Evolutionary conservation across 148 eudicot species (phyloP), one percentile per base, ranked within the genome.

Genomic region (Linanthus parryae): DNA sequence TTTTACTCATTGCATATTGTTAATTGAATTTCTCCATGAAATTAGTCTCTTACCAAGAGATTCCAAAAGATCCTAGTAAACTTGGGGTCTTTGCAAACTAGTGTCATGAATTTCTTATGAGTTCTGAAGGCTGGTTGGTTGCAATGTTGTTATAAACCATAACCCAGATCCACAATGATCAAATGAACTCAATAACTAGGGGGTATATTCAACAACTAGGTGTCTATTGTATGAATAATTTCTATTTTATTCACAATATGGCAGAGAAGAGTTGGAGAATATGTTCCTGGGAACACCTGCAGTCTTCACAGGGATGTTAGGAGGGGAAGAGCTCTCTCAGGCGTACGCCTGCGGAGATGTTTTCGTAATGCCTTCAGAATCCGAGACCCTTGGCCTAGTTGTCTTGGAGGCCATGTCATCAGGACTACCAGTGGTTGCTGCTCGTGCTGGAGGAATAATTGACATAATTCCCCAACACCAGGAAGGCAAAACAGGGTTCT

Each of bases 381-480:
- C 98, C 2, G 98, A 92, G 62, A 84, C 96, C 0, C 83, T 92
- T 0, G 98, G 94, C 10, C 80, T 75, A 3, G 94, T 92, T 0
- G 98, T 92, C 1, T 70, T 87, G 45, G 98, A 92, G 60, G 90
- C 98, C 57, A 92, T 92, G 98, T 87, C 96, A 41, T 87, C 90
- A 0, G 96, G 98, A 10, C 71, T 87, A 19, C 91, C 96, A 0
- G 98, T 92, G 10, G 90, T 92, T 45, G 85, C 85, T 57, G 85
- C 85, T 21, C 87, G 98, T 18, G 98, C 98, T 0, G 96, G 98
- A 24, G 98, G 98, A 14, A 79, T 92, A 57, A 77, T 84, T 1
- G 96, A 92, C 49, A 92, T 92, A 24, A 79, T 87, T 18, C 84
- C 96, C 1, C 76, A 75, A 31, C 83, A 84, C 9, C 83, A 79